Conservation (phyloP, 163 green algal genomes). For the Scenedesmus sp. region DNA sequence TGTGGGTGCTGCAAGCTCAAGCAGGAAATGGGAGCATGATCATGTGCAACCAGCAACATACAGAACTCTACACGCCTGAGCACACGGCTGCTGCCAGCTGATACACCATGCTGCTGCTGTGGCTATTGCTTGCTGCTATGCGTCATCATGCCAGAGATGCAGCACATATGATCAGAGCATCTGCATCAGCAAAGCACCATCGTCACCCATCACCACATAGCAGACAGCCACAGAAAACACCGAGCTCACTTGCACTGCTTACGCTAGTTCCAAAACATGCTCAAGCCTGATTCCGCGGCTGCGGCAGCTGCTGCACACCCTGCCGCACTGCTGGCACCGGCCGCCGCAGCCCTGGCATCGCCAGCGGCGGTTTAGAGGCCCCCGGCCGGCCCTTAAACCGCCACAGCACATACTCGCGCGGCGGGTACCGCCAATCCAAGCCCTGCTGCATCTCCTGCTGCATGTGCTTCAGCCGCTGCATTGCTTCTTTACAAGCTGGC, state of each 20-base stretch:
- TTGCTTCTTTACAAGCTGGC: neutral
- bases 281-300: neutral
- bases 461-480: neutral
- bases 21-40: too few relatives aligned
- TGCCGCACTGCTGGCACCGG: neutral
- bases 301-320: conserved; percentile 15
- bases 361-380: neutral
- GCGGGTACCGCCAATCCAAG: conserved; percentile 28
- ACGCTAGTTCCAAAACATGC: neutral
- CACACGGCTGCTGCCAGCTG: too few relatives aligned
- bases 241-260: neutral
- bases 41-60: too few relatives aligned
- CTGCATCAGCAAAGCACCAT: too few relatives aligned
- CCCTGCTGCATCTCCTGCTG: neutral
- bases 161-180: too few relatives aligned
- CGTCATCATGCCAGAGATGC: too few relatives aligned
- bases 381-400: conserved; percentile 1
- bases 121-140: too few relatives aligned
- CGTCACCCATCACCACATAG: too few relatives aligned
- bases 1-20: neutral
- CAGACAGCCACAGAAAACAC: neutral
- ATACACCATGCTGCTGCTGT: too few relatives aligned
- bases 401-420: conserved; percentile 3
- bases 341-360: neutral
- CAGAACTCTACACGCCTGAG: too few relatives aligned